Evolutionary conservation across 306 rosid genomes (phyloP).

Genomic region (Purshia tridentata): DNA sequence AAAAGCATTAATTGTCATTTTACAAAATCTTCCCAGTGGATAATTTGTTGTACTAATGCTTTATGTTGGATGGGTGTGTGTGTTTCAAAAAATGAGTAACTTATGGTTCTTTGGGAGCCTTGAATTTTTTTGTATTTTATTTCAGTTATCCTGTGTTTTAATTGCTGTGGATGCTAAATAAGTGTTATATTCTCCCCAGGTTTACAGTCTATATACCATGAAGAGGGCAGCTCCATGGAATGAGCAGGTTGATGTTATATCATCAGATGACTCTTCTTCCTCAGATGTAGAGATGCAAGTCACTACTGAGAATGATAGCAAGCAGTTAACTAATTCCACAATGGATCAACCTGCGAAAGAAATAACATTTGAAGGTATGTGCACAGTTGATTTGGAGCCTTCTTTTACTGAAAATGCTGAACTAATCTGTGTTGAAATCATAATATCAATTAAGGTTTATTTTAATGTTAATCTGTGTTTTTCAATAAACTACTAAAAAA

Average conservation of each 20-base stretch:
- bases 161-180: neutral
- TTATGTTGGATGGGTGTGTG: neutral
- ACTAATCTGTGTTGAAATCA: neutral
- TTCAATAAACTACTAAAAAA: neutral
- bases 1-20: neutral
- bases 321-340: conserved; percentile 18
- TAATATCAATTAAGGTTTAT: neutral
- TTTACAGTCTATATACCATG: conserved; percentile 35
- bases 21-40: neutral
- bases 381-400: neutral
- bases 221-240: conserved; percentile 60
- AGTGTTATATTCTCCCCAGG: conserved; percentile 15
- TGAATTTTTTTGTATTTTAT: neutral
- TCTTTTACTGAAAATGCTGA: conserved; percentile 12
- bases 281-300: conserved; percentile 38
- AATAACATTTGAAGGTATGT: conserved; percentile 51
- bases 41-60: neutral
- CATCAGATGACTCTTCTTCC: conserved; percentile 55
- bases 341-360: conserved; percentile 15
- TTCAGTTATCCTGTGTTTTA: neutral
- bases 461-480: neutral
- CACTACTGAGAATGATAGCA: conserved; percentile 18
- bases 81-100: conserved; percentile 1
- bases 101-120: neutral
- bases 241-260: conserved; percentile 41